Base-by-base conservation (phyloP, 495 filamentous ascomycete species). In the Hypoxylon subgilvum region DNA sequence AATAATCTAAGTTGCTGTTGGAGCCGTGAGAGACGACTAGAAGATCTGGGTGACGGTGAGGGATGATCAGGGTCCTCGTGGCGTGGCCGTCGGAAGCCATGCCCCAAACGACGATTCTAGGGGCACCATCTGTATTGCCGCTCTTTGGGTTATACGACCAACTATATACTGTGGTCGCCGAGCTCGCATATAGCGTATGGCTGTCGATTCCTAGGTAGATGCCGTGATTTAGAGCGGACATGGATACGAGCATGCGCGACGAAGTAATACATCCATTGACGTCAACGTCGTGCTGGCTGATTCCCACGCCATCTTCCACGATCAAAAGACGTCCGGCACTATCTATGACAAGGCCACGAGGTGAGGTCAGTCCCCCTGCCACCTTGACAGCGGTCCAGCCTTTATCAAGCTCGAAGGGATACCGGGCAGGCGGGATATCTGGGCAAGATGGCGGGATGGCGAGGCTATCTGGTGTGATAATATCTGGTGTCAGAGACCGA, bases 11-110 rank as follows among this genome's bases (percentile, higher is more conserved):
- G 60, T 91, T 90, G 0, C 69, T 61, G 17, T 71, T 71, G 46
- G 84, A 86, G 27, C 88, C 88, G 30, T 84, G 78, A 12, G 82
- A 88, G 23, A 90, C 79, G 21, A 91, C 63, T 0, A 90, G 72
- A 3, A 71, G 62, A 13, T 72, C 69, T 0, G 79, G 81, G 10
- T 74, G 66, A 16, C 77, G 77, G 13, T 74, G 65, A 22, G 79
- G 73, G 9, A 84, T 75, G 10, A 87, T 69, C 1, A 88, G 69
- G 0, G 88, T 90, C 10, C 88, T 78, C 1, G 86, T 84, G 12
- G 72, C 76, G 65, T 90, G 87, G 52, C 79, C 86, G 3, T 72
- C 56, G 50, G 72, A 77, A 39, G 57, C 71, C 87, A 91, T 90
- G 42, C 79, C 80, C 1, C 66, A 70, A 42, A 91, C 68, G 0